These are phyloP conservation scores for Colletotrichum euphorbiae DNA, from an alignment of 2,329 filamentous ascomycete genomes.

Conservation along the genomic window DNA sequence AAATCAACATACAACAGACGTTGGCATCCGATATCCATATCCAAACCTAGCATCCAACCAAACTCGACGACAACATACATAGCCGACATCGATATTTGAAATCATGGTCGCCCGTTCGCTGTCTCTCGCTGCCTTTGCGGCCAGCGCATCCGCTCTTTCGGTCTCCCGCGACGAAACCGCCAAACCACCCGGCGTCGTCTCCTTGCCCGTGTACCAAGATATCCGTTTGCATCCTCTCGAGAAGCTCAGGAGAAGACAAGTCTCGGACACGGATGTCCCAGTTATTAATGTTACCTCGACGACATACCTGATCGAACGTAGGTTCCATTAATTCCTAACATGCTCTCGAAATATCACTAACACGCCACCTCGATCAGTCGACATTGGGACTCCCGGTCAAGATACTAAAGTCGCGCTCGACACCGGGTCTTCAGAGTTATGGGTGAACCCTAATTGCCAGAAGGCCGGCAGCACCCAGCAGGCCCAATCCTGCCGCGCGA, in stretches of 20 bases:
- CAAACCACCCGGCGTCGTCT: slow-evolving; percentile 30
- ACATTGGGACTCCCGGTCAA: slow-evolving; percentile 54
- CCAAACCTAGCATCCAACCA: neutral
- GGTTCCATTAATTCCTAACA: neutral
- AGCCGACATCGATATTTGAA: neutral
- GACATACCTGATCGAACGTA: slow-evolving; percentile 41
- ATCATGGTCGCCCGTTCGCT: slow-evolving; percentile 22
- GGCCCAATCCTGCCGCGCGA: slow-evolving; percentile 52
- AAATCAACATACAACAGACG: too few species aligned
- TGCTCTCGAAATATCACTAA: neutral
- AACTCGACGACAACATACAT: neutral
- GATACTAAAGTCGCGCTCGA: slow-evolving; percentile 60
- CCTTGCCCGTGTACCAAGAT: slow-evolving; percentile 40
- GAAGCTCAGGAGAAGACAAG: slow-evolving; percentile 36
- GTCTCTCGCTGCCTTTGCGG: slow-evolving; percentile 25
- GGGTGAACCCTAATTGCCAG: slow-evolving; percentile 64
- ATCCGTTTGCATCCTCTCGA: slow-evolving; percentile 32
- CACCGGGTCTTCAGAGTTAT: slow-evolving; percentile 66
- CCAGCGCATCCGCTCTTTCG: slow-evolving; percentile 22
- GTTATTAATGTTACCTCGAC: slow-evolving; percentile 40
- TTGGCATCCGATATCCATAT: too few species aligned
- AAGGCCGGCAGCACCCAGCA: slow-evolving; percentile 51
- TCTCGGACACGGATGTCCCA: slow-evolving; percentile 32
- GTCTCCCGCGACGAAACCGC: slow-evolving; percentile 17
- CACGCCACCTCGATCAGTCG: slow-evolving; percentile 10